These are phyloP conservation scores for Malania oleifera DNA, from an alignment of 164 flowering plant genomes.

Conservation along the genomic window DNA sequence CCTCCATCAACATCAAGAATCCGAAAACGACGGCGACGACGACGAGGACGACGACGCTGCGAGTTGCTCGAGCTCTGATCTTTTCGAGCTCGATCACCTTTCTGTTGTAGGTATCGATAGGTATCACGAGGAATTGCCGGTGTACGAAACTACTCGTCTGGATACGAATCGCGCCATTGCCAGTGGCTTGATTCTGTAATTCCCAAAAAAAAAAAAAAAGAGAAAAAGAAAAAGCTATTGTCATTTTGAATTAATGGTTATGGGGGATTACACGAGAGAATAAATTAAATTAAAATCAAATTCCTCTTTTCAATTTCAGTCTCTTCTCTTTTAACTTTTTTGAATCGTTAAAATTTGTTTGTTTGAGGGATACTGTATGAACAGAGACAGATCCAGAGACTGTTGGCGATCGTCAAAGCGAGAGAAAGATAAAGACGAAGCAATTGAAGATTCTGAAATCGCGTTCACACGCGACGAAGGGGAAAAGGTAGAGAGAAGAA, in stretches of 20 bases:
- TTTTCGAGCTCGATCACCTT: constrained; percentile 82
- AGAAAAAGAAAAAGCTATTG: not conserved
- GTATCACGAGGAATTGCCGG: constrained; percentile 79
- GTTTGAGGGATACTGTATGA: not conserved
- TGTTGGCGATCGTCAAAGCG: not conserved
- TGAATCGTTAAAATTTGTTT: not conserved
- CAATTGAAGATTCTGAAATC: constrained; percentile 20
- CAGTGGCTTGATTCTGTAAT: constrained; percentile 56
- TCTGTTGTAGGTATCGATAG: constrained; percentile 55
- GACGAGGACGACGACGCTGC: constrained; percentile 68
- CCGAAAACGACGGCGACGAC: constrained; percentile 27
- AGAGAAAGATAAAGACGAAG: constrained; percentile 17
- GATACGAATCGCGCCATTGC: constrained; percentile 68
- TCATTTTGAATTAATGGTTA: constrained; percentile 26
- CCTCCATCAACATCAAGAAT: constrained; percentile 4
- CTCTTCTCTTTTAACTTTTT: not conserved
- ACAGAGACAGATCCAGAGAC: not conserved
- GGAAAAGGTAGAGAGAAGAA: constrained; percentile 7
- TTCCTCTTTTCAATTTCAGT: constrained; percentile 4
- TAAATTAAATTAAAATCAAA: too few species aligned
- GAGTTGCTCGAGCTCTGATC: constrained; percentile 89
- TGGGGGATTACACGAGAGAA: constrained; percentile 42
- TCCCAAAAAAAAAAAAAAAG: not conserved
- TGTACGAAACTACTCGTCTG: constrained; percentile 81
- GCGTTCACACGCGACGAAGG: constrained; percentile 17